Evolutionary conservation across 2,329 filamentous ascomycete genomes (phyloP), one percentile per base, ranked within the genome.

Genomic region (Alternaria tenuissima): DNA sequence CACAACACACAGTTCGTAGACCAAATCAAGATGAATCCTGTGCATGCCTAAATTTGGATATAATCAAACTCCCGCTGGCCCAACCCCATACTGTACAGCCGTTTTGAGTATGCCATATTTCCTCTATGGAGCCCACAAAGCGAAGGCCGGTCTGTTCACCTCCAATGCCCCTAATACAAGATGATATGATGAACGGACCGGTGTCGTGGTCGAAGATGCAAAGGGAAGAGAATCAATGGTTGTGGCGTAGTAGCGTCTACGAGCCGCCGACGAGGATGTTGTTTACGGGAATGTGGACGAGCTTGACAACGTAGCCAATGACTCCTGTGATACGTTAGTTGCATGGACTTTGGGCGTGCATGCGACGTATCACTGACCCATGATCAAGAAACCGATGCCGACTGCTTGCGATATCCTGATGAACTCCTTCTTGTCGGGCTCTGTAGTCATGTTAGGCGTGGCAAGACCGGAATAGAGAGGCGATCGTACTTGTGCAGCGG

Each of bases 271-370:
- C 83, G 60, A 85, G 78, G 65, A 85, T 84, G 74, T 84, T 85
- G 76, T 84, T 85, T 63, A 85, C 80, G 46, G 83, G 83, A 60
- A 85, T 85, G 71, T 85, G 83, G 55, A 84, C 77, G 55, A 85
- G 81, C 76, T 85, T 85, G 69, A 84, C 82, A 46, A 84, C 70
- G 72, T 84, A 84, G 66, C 83, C 83, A 60, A 85, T 83, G 56
- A 82, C 81, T 47, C 83, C 68, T 70, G 59, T 3, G 24, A 26
- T 26, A 3, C 7, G 51, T 65, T 36, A 63, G 52, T 51, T 12
- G 42, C 46, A 48, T 39, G 38, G 9, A 22, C 12, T 2, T n/a
- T 24, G 24, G 34, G 34, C 5, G 9, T 8, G 28, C 28, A 24
- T n/a, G 20, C 39, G 2, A 26, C 32, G 16, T 26, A 26, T 34